A percentile compares a stretch with the other conserved stretches of the same genome.
Evolutionary conservation across 257 asterid genomes (phyloP).

Genomic region (Jacaranda mimosifolia): DNA sequence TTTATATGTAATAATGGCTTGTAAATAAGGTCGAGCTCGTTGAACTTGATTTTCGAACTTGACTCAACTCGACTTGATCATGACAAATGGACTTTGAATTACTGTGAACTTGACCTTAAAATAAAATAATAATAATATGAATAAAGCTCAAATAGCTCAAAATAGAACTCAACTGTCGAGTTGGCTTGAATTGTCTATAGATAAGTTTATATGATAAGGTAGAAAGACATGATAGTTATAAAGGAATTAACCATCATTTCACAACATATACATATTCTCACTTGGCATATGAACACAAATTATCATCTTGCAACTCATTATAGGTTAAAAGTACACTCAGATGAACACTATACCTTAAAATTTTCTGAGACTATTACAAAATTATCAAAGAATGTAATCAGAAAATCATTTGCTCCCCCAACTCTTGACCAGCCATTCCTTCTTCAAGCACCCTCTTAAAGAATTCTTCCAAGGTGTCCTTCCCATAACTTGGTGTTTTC

Average conservation of each 20-base stretch:
- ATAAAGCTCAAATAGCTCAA: too few species aligned
- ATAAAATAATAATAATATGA: too few species aligned
- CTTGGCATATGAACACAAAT: constrained; percentile 10
- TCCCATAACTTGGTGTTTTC: constrained; percentile 86
- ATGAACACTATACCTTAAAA: background rate
- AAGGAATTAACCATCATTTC: constrained; percentile 22
- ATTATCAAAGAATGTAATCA: constrained; percentile 30
- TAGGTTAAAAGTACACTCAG: constrained; percentile 9
- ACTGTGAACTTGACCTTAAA: too few species aligned
- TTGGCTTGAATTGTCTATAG: background rate
- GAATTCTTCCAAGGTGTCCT: constrained; percentile 86
- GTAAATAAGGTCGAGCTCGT: constrained; percentile 17
- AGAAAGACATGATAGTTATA: background rate
- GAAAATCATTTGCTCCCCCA: constrained; percentile 89
- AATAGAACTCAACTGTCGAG: background rate
- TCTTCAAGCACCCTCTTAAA: constrained; percentile 76
- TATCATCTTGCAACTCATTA: constrained; percentile 26
- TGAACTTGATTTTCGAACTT: too few species aligned
- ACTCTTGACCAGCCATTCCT: constrained; percentile 95
- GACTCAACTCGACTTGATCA: too few species aligned
- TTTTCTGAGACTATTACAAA: background rate
- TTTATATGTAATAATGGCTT: constrained; percentile 10
- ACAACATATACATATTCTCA: constrained; percentile 24
- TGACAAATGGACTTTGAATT: too few species aligned
- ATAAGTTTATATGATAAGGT: background rate